Evolutionary conservation across 768 basidiomycete species (phyloP), one percentile per base, ranked within the genome.

Genomic region (Hirschioporus abietinus): DNA sequence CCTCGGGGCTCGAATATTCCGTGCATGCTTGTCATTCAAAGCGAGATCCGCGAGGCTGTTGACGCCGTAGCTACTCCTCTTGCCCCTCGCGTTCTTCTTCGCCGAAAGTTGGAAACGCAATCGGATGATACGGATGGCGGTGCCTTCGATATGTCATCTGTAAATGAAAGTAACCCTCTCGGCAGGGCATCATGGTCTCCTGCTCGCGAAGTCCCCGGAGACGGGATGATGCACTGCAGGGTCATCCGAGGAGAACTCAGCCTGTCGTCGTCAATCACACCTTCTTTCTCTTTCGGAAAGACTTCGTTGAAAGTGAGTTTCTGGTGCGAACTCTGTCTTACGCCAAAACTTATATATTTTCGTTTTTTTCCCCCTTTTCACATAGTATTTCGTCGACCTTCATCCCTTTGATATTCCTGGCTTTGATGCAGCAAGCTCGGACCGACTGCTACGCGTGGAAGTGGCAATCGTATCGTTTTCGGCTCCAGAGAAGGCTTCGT

Each of bases 401-500:
- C 78, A 74, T 60, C 80, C 83, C 17, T 85, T 85, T 71, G 72
- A 80, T 63, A 75, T 78, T 1, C 71, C 74, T 7, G 75, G 78
- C 52, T 80, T 81, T 67, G 70, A 75, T 23, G 76, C 82, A 18
- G 60, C 69, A 15, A 78, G 80, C 65, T 71, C 74, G 18, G 72
- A 76, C 6, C 74, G 78, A 10, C 76, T 85, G 23, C 72, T 84
- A 57, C 80, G 80, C 20, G 82, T 83, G 71, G 82, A 82, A 20
- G 81, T 86, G 27, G 81, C 83, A 70, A 84, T 86, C 63, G 81
- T 81, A 25, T 84, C 84, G 4, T 79, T 81, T 75, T 78, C 83
- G 67, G 79, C 80, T 10, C 80, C 79, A 73, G 85, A 1, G 3
- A 52, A 52, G 42, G 42, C 42, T 15, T 52, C 42, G 42, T 15